Percentiles rank a stretch among this genome's conserved stretches.
Evolutionary conservation across 345 rosid genomes (phyloP).

Genomic region (Xanthoceras sorbifolium): DNA sequence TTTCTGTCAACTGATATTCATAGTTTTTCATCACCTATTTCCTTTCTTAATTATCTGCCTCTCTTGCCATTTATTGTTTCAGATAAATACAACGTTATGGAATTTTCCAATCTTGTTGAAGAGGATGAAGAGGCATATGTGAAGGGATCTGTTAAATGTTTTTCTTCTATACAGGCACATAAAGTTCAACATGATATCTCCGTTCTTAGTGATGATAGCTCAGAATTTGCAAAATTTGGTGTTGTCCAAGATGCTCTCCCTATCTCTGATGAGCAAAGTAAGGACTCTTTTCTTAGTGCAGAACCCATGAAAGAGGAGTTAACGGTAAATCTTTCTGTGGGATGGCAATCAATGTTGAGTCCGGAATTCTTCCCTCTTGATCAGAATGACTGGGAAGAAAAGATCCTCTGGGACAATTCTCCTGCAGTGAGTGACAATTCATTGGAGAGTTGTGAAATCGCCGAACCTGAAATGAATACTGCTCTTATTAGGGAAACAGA

Average conservation of each 20-base stretch:
- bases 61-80: slow-evolving; percentile 29
- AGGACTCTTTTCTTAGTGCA: slow-evolving; percentile 55
- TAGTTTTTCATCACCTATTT: neutral
- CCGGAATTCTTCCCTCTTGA: slow-evolving; percentile 70
- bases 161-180: slow-evolving; percentile 36
- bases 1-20: neutral
- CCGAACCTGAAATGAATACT: slow-evolving; percentile 38
- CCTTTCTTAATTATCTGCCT: neutral
- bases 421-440: slow-evolving; percentile 47
- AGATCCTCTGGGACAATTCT: slow-evolving; percentile 77
- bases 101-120: slow-evolving; percentile 71
- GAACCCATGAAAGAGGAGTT: slow-evolving; percentile 65
- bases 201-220: slow-evolving; percentile 35
- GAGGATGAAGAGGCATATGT: slow-evolving; percentile 89
- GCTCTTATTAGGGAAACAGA: slow-evolving; percentile 39
- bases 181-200: slow-evolving; percentile 44
- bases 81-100: slow-evolving; percentile 64
- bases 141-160: slow-evolving; percentile 50
- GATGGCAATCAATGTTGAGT: slow-evolving; percentile 52
- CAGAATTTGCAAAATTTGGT: slow-evolving; percentile 43
- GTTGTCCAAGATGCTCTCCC: slow-evolving; percentile 30
- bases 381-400: slow-evolving; percentile 92
- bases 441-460: slow-evolving; percentile 41
- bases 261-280: slow-evolving; percentile 40
- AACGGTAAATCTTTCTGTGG: slow-evolving; percentile 35